A percentile compares a stretch with the other conserved stretches of the same genome.
These are phyloP conservation scores for Cordyceps cicadae DNA, from an alignment of 2,329 filamentous ascomycete species.

Conservation along the genomic window DNA sequence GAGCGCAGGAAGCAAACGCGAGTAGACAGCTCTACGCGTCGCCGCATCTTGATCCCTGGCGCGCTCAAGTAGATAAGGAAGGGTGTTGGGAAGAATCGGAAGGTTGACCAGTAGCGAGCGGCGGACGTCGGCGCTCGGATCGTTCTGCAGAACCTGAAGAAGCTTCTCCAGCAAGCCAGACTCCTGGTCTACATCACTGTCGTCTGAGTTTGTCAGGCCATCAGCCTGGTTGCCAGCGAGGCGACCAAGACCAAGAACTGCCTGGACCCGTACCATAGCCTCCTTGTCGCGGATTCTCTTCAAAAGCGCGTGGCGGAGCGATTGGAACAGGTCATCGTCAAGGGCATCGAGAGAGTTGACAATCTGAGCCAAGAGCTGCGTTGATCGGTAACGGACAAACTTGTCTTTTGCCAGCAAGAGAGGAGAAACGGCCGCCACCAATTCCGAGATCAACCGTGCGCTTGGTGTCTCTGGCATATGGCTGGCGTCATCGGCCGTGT, in stretches of 20 bases:
- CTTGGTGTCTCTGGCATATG: constrained; percentile 76
- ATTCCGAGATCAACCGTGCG: constrained; percentile 64
- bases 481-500: constrained; percentile 55
- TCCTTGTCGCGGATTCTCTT: constrained; percentile 92
- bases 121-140: constrained; percentile 87
- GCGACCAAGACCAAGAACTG: constrained; percentile 79
- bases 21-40: constrained; percentile 79
- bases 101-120: constrained; percentile 82
- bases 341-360: constrained; percentile 89
- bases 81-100: constrained; percentile 72
- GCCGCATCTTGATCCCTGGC: constrained; percentile 81
- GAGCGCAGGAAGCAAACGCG: constrained; percentile 74
- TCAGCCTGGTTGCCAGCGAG: constrained; percentile 72
- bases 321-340: constrained; percentile 83
- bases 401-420: constrained; percentile 87
- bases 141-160: constrained; percentile 82
- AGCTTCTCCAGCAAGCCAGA: constrained; percentile 73
- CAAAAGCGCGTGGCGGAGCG: constrained; percentile 68
- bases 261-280: constrained; percentile 82
- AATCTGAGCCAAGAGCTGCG: constrained; percentile 82
- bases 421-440: constrained; percentile 66
- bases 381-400: constrained; percentile 78
- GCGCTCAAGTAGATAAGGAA: constrained; percentile 82
- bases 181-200: constrained; percentile 54
- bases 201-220: constrained; percentile 60